Base-by-base conservation (phyloP, 495 filamentous ascomycete genomes). In the Penicillium waksmanii region DNA sequence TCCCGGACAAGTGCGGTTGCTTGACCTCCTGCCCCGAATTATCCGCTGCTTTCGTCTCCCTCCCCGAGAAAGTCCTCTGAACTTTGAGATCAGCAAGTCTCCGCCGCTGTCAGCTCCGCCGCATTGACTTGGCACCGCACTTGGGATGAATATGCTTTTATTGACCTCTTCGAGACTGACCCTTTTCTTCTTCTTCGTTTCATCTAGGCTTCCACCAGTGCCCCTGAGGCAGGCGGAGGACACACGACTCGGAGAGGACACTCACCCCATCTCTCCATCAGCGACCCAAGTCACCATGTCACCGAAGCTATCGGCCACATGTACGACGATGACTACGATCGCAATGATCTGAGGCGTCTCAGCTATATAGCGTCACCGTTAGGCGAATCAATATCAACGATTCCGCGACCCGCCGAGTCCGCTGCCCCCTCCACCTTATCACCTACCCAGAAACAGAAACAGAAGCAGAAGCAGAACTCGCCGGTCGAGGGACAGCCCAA, bases 301-400 rank as follows among this genome's bases (percentile, higher is more conserved):
- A 98, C 95, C 38, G 95, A 98, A 70, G 91, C 93, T 47, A 97
- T 98, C 69, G 93, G 93, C 38, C 92, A 95, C 69, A 88, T 97
- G 87, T 98, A 98, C 77, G 91, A 88, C 66, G 89, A 93, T 69
- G 86, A 90, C 71, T 87, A 92, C 67, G 85, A 90, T 61, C 82
- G 76, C 65, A 75, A 80, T 65, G 81, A 87, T 44, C 77, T 80
- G 9, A 75, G 85, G 53, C 87, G 87, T 46, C 74, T 88, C 51
- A 90, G 85, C 69, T 89, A 88, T 76, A 77, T 86, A 55, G 67
- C 78, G 34, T 83, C 84, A 2, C 82, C 86, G 18, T 76, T 80
- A 40, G 72, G 68, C 70, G 75, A 75, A 62, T 65, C 68, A 56
- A 79, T 78, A 70, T 76, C 73, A 63, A 85, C 77, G 31, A 69